These are phyloP conservation scores for Przewalskia tangutica DNA, from an alignment of 257 asterid species.

Conservation along the genomic window DNA sequence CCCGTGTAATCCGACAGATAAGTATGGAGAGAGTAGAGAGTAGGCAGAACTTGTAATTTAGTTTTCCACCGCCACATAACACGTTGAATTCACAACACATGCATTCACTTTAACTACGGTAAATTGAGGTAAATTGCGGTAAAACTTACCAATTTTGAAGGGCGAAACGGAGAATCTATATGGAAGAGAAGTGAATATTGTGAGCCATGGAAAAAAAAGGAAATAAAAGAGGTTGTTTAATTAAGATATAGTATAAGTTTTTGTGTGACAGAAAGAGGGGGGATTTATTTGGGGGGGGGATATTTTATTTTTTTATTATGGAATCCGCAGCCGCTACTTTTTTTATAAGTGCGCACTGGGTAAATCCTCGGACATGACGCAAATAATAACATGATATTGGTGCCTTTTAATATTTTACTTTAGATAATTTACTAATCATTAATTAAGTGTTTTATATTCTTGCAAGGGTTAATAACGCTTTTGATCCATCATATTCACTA, in stretches of 20 bases:
- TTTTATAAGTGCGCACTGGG: too few species aligned
- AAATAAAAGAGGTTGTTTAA: background rate
- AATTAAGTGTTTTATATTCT: background rate
- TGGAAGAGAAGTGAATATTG: slow-evolving; percentile 2
- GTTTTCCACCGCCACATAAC: background rate
- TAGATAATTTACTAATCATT: background rate
- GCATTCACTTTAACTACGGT: background rate
- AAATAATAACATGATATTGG: background rate
- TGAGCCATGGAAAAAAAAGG: slow-evolving; percentile 10
- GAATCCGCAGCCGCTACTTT: too few species aligned
- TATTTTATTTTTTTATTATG: too few species aligned
- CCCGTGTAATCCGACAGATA: too few species aligned
- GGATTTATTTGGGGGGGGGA: background rate
- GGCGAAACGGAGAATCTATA: background rate
- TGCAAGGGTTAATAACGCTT: background rate
- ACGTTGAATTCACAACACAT: background rate
- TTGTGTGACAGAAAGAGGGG: background rate
- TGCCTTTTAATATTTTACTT: background rate
- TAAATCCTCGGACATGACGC: too few species aligned
- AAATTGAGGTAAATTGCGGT: background rate
- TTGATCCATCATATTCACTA: too few species aligned
- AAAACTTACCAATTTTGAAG: background rate
- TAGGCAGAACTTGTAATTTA: too few species aligned
- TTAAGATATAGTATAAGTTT: background rate
- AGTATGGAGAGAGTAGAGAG: too few species aligned